A percentile compares a stretch with the other conserved stretches of the same genome.
Conservation (phyloP, 371 early-diverging fungal genomes). For the Syncephalis plumigaleata region DNA sequence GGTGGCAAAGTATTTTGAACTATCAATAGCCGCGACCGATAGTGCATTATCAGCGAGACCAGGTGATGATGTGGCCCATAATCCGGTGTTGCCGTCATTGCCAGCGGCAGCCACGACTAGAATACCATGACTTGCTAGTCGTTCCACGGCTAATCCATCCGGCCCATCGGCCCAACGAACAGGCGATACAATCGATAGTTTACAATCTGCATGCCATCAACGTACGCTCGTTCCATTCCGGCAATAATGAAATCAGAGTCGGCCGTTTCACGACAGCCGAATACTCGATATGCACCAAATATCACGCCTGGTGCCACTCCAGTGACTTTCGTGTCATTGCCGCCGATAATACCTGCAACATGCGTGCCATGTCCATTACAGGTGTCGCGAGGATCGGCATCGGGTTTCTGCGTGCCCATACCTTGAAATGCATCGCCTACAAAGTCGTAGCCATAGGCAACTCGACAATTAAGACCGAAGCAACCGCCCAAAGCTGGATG, state of each 20-base stretch:
- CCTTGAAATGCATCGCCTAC: conserved; percentile 13
- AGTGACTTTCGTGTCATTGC: conserved; percentile 17
- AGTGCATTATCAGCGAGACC: conserved; percentile 35
- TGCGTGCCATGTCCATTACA: conserved; percentile 35
- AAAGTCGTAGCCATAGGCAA: conserved; percentile 23
- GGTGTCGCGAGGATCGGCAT: conserved; percentile 26
- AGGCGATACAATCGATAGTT: conserved; percentile 45
- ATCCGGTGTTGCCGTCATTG: conserved; percentile 48
- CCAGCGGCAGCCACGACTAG: conserved; percentile 40
- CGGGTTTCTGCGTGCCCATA: conserved; percentile 14
- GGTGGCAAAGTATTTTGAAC: conserved; percentile 13
- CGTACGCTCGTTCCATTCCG: conserved; percentile 36
- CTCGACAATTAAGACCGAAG: conserved; percentile 20
- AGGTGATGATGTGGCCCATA: conserved; percentile 37
- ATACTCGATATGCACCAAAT: conserved; percentile 33
- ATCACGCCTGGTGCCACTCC: conserved; percentile 44
- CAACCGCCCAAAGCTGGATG: conserved; percentile 36
- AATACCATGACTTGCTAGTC: conserved; percentile 20
- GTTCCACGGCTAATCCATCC: conserved; percentile 16
- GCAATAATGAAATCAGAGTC: conserved; percentile 35
- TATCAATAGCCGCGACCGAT: conserved; percentile 57
- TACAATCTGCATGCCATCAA: conserved; percentile 42
- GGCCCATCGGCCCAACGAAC: conserved; percentile 23
- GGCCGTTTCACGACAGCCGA: conserved; percentile 33
- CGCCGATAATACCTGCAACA: conserved; percentile 37